Conservation (phyloP, 2,329 filamentous ascomycete species). For the Talaromyces funiculosus region DNA sequence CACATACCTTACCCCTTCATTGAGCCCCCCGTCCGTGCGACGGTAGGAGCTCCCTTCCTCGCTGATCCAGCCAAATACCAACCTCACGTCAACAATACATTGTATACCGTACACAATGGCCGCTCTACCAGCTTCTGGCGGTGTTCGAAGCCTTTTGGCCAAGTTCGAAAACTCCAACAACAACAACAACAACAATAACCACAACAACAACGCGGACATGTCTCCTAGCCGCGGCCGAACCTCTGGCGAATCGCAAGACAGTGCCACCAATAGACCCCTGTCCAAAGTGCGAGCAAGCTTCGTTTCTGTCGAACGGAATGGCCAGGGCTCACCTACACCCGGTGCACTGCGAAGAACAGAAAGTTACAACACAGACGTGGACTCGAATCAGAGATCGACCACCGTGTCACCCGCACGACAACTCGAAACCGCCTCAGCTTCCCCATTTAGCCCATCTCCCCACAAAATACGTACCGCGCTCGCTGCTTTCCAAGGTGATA, state of each 20-base stretch:
- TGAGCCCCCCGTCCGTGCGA: constrained; percentile 12
- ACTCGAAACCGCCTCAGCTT: constrained; percentile 16
- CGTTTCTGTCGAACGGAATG: constrained; percentile 59
- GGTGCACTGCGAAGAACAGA: constrained; percentile 39
- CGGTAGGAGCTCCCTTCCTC: constrained; percentile 3
- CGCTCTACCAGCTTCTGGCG: constrained; percentile 40
- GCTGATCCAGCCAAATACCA: background rate
- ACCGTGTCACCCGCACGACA: constrained; percentile 12
- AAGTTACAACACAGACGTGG: constrained; percentile 28
- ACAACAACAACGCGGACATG: constrained; percentile 31
- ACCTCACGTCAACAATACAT: background rate
- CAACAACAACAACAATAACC: constrained; percentile 50
- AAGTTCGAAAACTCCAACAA: constrained; percentile 73
- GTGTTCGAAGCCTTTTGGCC: constrained; percentile 68
- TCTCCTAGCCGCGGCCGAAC: constrained; percentile 66
- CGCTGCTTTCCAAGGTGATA: constrained; percentile 18
- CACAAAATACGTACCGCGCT: constrained; percentile 20
- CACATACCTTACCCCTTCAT: background rate
- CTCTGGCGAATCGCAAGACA: constrained; percentile 47
- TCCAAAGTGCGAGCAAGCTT: constrained; percentile 73
- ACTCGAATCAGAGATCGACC: constrained; percentile 21
- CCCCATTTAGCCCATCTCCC: constrained; percentile 24
- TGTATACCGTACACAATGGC: constrained; percentile 8
- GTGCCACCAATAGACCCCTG: constrained; percentile 51
- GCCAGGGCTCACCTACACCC: constrained; percentile 37